A percentile compares a stretch with the other conserved stretches of the same genome.
These are phyloP conservation scores for Leccinum longicurvipes DNA, from an alignment of 768 basidiomycete species.

Conservation along the genomic window DNA sequence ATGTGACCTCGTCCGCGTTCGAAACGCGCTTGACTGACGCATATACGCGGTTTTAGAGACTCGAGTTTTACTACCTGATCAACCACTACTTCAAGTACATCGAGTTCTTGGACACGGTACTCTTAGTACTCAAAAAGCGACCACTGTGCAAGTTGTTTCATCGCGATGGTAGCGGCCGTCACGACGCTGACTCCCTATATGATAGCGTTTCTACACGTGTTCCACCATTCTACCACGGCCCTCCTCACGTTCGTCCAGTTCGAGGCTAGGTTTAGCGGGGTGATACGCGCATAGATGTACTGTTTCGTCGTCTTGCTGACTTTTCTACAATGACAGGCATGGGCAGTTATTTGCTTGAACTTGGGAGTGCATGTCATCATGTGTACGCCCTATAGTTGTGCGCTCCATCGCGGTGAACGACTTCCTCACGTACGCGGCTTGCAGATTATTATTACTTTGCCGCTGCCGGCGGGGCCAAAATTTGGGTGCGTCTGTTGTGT, in stretches of 20 bases:
- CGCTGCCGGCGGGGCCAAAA: constrained; percentile 61
- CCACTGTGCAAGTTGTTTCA: constrained; percentile 64
- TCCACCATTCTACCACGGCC: constrained; percentile 95
- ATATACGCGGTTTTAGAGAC: constrained; percentile 44
- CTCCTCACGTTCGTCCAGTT: constrained; percentile 89
- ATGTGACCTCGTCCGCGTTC: constrained; percentile 26
- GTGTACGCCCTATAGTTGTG: constrained; percentile 55
- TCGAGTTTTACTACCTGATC: constrained; percentile 95
- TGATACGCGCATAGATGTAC: constrained; percentile 25
- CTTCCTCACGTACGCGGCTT: background rate
- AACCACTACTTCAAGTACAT: constrained; percentile 98
- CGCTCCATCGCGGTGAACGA: background rate
- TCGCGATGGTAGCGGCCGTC: background rate
- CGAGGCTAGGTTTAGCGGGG: constrained; percentile 84
- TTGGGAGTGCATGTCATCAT: constrained; percentile 90
- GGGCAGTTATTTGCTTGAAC: constrained; percentile 87
- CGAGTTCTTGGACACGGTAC: constrained; percentile 92
- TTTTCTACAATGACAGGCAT: constrained; percentile 53
- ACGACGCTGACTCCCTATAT: background rate
- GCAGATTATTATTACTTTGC: constrained; percentile 97
- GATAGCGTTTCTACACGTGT: constrained; percentile 92
- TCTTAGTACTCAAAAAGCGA: constrained; percentile 96
- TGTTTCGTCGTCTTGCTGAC: background rate
- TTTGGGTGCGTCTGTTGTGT: constrained; percentile 18
- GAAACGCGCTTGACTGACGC: constrained; percentile 2